These are phyloP conservation scores for Lachnellula hyalina DNA, from an alignment of 2,329 filamentous ascomycete species.

Conservation along the genomic window DNA sequence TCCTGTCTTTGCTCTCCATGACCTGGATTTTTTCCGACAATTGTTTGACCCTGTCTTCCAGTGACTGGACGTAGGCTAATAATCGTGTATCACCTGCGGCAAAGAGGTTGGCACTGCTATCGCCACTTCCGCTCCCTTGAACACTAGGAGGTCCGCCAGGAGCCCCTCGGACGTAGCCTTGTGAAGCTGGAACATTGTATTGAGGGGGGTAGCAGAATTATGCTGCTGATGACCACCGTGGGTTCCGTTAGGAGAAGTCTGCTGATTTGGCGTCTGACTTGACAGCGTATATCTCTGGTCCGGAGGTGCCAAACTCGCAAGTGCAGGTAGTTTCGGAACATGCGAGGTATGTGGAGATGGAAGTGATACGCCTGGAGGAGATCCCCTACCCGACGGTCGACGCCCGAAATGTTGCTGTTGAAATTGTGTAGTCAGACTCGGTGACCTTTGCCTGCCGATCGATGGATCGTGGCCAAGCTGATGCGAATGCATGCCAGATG, in stretches of 20 bases:
- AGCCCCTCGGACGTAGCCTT: slow-evolving; percentile 35
- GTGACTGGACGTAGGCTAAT: slow-evolving; percentile 65
- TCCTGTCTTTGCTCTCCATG: slow-evolving; percentile 33
- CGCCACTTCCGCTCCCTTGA: slow-evolving; percentile 51
- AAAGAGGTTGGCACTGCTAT: slow-evolving; percentile 64
- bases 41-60: slow-evolving; percentile 56
- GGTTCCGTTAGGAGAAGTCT: slow-evolving; percentile 15
- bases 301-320: slow-evolving; percentile 30
- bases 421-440: slow-evolving; percentile 59
- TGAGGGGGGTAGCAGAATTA: slow-evolving; percentile 25
- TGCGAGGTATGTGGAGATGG: slow-evolving; percentile 27
- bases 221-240: slow-evolving; percentile 20
- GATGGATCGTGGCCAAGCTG: slow-evolving; percentile 49
- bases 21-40: slow-evolving; percentile 40
- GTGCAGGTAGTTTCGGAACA: slow-evolving; percentile 29
- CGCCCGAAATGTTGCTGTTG: slow-evolving; percentile 60
- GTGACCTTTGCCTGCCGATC: slow-evolving; percentile 54
- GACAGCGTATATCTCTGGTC: slow-evolving; percentile 30
- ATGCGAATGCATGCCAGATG: slow-evolving; percentile 44
- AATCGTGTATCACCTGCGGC: slow-evolving; percentile 56
- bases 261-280: slow-evolving; percentile 25
- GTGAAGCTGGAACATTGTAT: slow-evolving; percentile 39
- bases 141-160: slow-evolving; percentile 33
- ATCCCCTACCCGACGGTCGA: slow-evolving; percentile 51
- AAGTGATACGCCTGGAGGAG: slow-evolving; percentile 30